Conservation (phyloP, 805 yeast species). For the Kodamaea nitidulidarum region DNA sequence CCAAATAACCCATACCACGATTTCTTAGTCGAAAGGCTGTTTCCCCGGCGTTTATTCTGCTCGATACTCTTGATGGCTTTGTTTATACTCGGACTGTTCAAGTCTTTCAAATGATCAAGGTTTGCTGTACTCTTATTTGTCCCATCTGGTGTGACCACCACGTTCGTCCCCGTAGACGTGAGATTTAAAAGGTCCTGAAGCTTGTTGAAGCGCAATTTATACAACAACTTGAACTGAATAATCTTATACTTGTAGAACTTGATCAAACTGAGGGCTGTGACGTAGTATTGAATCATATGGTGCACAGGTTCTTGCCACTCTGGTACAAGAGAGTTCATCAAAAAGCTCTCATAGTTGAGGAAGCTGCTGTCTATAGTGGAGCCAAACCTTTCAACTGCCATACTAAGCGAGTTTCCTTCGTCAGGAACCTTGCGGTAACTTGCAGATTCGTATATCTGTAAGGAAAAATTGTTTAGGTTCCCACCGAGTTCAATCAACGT, state of each 20-base stretch:
- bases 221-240: conserved; percentile 42
- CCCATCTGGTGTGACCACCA: conserved; percentile 10
- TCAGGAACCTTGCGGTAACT: conserved; percentile 6
- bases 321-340: conserved; percentile 33
- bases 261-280: conserved; percentile 41
- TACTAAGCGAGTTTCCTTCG: conserved; percentile 17
- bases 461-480: conserved; percentile 51
- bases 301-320: conserved; percentile 50
- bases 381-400: conserved; percentile 48
- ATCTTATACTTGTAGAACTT: conserved; percentile 51
- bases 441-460: conserved; percentile 32
- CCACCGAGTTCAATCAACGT: conserved; percentile 52
- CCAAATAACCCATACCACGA: conserved; percentile 46
- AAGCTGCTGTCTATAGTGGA: conserved; percentile 49
- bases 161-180: conserved; percentile 12
- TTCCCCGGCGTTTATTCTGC: conserved; percentile 17
- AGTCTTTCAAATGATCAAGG: conserved; percentile 26
- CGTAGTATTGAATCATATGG: conserved; percentile 43
- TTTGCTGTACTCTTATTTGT: conserved; percentile 4
- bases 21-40: conserved; percentile 20
- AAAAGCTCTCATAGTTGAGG: conserved; percentile 45
- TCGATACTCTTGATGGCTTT: conserved; percentile 33
- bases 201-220: conserved; percentile 37
- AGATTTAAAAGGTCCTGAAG: conserved; percentile 33
- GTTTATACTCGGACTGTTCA: conserved; percentile 38